phyloP scores from a whole-genome alignment of 208 protist genomes.

The Leishmania braziliensis region DNA sequence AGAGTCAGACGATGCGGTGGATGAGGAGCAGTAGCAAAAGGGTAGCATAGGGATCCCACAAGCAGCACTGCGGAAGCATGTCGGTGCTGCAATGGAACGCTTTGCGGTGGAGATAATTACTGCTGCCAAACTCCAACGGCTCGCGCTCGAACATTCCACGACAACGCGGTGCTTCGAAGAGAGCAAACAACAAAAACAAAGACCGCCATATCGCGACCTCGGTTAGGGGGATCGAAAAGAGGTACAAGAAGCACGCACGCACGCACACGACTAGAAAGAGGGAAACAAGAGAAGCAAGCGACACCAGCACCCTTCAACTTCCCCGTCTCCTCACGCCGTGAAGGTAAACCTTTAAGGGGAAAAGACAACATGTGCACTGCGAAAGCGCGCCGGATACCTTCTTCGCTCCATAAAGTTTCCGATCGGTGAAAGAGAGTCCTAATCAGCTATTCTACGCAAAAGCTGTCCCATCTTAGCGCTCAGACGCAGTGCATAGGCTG shows the following conservation, averaged over 20 bases:
- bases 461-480: background rate
- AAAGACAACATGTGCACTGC: background rate
- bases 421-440: slow-evolving; percentile 12
- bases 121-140: background rate
- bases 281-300: background rate
- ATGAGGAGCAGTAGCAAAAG: background rate
- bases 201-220: too few relatives aligned
- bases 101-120: background rate
- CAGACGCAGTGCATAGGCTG: background rate
- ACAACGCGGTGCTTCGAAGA: background rate
- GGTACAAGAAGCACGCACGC: background rate
- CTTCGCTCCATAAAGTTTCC: slow-evolving; percentile 1
- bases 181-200: background rate
- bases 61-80: background rate
- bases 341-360: background rate
- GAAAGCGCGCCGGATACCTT: background rate
- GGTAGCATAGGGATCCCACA: background rate
- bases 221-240: background rate
- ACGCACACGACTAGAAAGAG: background rate
- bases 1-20: background rate
- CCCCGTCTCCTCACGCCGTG: background rate
- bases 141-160: background rate
- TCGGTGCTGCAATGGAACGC: background rate
- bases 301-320: background rate
- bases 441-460: slow-evolving; percentile 23